Percentiles rank a stretch among this genome's conserved stretches.
Evolutionary conservation across 192 early-diverging fungal genomes (phyloP).

Genomic region (Chytriomyces hyalinus): DNA sequence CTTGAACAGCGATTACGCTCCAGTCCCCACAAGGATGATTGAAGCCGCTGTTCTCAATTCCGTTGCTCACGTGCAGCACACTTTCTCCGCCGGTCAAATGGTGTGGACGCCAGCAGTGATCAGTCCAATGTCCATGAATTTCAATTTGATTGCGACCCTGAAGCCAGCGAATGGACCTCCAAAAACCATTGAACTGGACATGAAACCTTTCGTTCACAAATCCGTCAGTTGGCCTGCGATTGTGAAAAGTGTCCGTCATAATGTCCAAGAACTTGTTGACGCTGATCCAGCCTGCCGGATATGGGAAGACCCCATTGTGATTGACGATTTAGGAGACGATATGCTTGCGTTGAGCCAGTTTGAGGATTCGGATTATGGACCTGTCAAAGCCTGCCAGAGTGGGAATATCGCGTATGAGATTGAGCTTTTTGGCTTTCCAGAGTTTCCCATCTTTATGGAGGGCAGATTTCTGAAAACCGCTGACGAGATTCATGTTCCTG

Average conservation of each 20-base stretch:
- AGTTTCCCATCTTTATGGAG: slow-evolving; percentile 11
- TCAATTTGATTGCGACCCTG: background rate
- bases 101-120: slow-evolving; percentile 12
- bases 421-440: slow-evolving; percentile 9
- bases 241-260: background rate
- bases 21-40: background rate
- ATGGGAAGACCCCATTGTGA: slow-evolving; percentile 14
- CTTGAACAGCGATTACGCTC: background rate
- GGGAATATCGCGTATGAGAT: background rate
- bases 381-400: background rate
- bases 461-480: background rate
- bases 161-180: background rate
- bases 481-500: background rate
- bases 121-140: background rate
- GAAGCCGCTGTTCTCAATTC: background rate
- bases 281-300: background rate
- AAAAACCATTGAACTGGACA: background rate
- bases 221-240: background rate
- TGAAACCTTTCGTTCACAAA: background rate
- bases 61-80: background rate
- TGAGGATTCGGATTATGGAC: background rate
- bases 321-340: slow-evolving; percentile 6
- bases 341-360: slow-evolving; percentile 8
- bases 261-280: background rate
- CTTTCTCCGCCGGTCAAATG: background rate